These are phyloP conservation scores for Teunomyces cretensis DNA, from an alignment of 805 yeast genomes.

Conservation along the genomic window DNA sequence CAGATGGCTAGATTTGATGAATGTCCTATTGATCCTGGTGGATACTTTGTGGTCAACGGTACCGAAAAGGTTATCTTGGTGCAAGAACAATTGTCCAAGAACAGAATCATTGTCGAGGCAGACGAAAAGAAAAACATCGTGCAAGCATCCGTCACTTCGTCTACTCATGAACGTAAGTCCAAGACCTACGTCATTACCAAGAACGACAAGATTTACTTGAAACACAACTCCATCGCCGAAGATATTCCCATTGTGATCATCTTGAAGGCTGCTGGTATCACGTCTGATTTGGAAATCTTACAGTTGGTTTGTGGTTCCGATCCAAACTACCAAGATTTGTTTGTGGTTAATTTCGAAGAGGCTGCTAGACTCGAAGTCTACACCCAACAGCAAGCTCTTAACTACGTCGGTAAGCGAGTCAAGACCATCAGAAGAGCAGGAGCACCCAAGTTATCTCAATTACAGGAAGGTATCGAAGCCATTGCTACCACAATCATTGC, in stretches of 20 bases:
- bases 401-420: conserved; percentile 86
- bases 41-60: conserved; percentile 96
- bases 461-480: conserved; percentile 96
- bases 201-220: conserved; percentile 82
- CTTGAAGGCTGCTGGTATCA: conserved; percentile 91
- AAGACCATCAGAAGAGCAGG: conserved; percentile 88
- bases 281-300: conserved; percentile 88
- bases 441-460: conserved; percentile 70
- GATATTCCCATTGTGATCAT: conserved; percentile 93
- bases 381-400: conserved; percentile 92
- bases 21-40: conserved; percentile 98
- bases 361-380: conserved; percentile 80
- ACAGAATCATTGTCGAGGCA: conserved; percentile 96
- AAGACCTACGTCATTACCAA: conserved; percentile 95
- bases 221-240: conserved; percentile 93
- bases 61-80: conserved; percentile 96
- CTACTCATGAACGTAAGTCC: conserved; percentile 97
- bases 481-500: conserved; percentile 95
- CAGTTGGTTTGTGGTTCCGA: conserved; percentile 92
- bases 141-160: conserved; percentile 96
- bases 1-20: conserved; percentile 89
- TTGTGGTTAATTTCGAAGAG: conserved; percentile 92
- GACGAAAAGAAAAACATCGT: conserved; percentile 92
- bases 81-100: conserved; percentile 94
- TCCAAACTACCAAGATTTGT: conserved; percentile 84